These are phyloP conservation scores for Agaricus subrufescens DNA, from an alignment of 768 basidiomycete species.

Conservation along the genomic window DNA sequence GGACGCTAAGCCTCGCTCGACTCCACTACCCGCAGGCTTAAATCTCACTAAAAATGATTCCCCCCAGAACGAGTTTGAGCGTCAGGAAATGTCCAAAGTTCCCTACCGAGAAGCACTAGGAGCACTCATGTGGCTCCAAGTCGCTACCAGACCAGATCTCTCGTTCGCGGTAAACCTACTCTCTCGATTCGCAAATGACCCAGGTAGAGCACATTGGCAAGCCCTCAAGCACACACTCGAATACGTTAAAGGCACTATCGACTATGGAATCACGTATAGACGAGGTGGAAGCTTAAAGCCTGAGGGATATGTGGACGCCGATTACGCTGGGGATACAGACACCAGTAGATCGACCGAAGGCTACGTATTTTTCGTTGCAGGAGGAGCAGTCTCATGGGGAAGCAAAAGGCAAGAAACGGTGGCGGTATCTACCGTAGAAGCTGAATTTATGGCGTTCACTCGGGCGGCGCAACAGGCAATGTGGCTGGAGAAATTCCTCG, in stretches of 20 bases:
- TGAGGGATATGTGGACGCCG: conserved; percentile 12
- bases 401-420: conserved; percentile 20
- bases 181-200: conserved; percentile 8
- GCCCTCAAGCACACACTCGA: neutral
- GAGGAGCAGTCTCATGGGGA: conserved; percentile 23
- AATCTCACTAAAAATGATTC: neutral
- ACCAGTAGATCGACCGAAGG: conserved; percentile 21
- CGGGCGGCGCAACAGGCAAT: conserved; percentile 1
- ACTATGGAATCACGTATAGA: neutral
- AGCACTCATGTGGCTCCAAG: conserved; percentile 18
- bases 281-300: neutral
- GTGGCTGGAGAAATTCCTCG: conserved; percentile 8
- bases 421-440: conserved; percentile 14
- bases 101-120: conserved; percentile 15
- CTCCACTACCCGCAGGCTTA: conserved; percentile 7
- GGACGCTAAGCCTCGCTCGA: conserved; percentile 4
- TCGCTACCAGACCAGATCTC: conserved; percentile 19
- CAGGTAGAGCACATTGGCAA: conserved; percentile 11
- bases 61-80: neutral
- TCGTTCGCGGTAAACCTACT: conserved; percentile 36
- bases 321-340: conserved; percentile 15
- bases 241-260: neutral
- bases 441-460: conserved; percentile 14
- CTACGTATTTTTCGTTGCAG: conserved; percentile 19
- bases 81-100: neutral